A percentile compares a stretch with the other conserved stretches of the same genome.
Evolutionary conservation across 352 stramenopile genomes (phyloP).

Genomic region (Globisporangium cederbergense): DNA sequence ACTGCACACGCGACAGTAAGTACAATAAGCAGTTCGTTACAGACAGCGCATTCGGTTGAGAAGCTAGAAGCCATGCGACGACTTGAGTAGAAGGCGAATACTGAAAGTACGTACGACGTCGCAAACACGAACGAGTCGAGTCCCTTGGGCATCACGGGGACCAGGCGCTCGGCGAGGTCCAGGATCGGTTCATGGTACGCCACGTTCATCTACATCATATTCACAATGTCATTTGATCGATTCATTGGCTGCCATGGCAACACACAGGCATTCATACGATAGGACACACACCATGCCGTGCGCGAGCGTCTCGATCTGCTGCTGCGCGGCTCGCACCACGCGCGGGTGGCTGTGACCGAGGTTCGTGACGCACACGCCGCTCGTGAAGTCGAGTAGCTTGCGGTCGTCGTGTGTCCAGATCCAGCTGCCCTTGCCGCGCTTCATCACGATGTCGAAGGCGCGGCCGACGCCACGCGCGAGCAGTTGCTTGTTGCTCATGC

Average conservation of each 20-base stretch:
- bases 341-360: conserved; percentile 91
- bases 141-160: conserved; percentile 65
- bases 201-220: conserved; percentile 80
- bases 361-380: conserved; percentile 90
- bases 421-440: conserved; percentile 79
- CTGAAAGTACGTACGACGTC: conserved; percentile 35
- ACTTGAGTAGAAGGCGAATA: neutral
- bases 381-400: conserved; percentile 92
- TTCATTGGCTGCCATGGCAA: conserved; percentile 13
- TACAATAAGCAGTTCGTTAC: neutral
- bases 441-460: conserved; percentile 83
- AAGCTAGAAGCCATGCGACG: neutral
- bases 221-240: neutral
- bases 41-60: neutral
- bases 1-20: conserved; percentile 20
- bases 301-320: conserved; percentile 85
- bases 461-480: conserved; percentile 70
- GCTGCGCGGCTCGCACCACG: conserved; percentile 87
- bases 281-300: conserved; percentile 37
- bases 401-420: conserved; percentile 83
- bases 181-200: conserved; percentile 91
- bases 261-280: neutral
- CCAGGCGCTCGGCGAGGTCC: conserved; percentile 78
- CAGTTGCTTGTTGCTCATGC: no score
- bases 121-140: conserved; percentile 90